Evolutionary conservation across 192 early-diverging fungal species (phyloP), one percentile per base, ranked within the genome.

Genomic region (Podochytrium sp.): DNA sequence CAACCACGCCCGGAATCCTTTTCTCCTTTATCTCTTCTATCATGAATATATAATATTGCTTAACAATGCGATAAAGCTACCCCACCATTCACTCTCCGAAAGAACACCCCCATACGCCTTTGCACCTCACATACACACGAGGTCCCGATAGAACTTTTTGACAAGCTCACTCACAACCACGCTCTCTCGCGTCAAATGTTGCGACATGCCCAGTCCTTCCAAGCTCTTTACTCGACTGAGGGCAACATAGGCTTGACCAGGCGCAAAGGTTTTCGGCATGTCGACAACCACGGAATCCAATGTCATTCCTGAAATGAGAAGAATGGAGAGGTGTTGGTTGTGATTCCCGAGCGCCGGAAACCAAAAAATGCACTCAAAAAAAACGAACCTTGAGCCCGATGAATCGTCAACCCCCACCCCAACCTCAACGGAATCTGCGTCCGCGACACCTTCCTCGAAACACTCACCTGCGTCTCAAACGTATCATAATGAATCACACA

Each of bases 181-280:
- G 29, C 49, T 39, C 29, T 57, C 57, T 27, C 42, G 59, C 4
- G 16, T 29, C 32, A 81, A 76, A 30, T 27, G 14, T 42, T 52
- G 25, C 39, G 81, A 32, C 38, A 76, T 47, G 29, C 37, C 30
- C 50, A 86, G 62, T 41, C 84, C 84, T n/a, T 78, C 76, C 76
- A 83, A 52, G 38, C 58, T 76, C 63, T 72, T 75, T 2, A 67
- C 80, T 33, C 85, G 33, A 38, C 67, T 73, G n/a, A 86, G 52
- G 18, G 82, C 85, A 4, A 84, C 84, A 70, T 86, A 86, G 25
- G 76, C 82, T 71, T 84, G 82, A 12, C 85, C 85, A n/a, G 71
- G 39, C 59, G 79, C 81, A 78, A 86, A 86, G n/a, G 73, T 53
- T 38, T 14, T 6, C 34, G 40, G 43, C 25, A 86, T 41, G 49